Base-by-base conservation (phyloP, 306 rosid genomes). In the Glycine tomentella region DNA sequence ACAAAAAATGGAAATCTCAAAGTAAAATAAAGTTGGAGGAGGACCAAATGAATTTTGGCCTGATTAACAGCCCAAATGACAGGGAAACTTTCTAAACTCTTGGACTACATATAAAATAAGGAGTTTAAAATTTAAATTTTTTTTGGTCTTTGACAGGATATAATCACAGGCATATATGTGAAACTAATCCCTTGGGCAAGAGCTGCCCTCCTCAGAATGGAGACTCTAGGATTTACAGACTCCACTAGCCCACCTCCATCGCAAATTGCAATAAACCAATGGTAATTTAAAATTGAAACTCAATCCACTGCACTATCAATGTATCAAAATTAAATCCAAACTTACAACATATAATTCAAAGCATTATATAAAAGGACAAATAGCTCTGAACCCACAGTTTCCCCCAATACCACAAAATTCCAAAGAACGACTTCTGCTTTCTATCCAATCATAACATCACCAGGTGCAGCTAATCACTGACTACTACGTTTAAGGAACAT, bases 281-380 rank as follows among this genome's bases (percentile, higher is more conserved):
- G 3, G 57, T 34, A 53, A 11, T 53, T 44, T 13, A 65, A 15
- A 52, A 34, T 58, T 51, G 15, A 75, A 42, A 52, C 17, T 58
- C 11, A 45, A 68, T 40, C 72, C 17, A 34, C 44, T n/a, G 20
- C 58, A 82, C 12, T n/a, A 17, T 66, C 50, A 34, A 6, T 11
- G 38, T 40, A 31, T 51, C 36, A 58, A 69, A 79, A 81, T 57
- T 25, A 68, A 51, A 52, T 52, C 48, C n/a, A 44, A 53, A 72
- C 68, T 71, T 57, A 34, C 38, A 66, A 46, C 6, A 48, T 0
- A 48, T 34, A 80, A 50, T 50, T 74, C 67, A 80, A 74, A 68
- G 34, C 25, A 42, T 68, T 80, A 48, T 44, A 75, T 44, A 68
- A 62, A 69, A 69, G 69, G 61, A 6, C 13, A 80, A 78, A 44